Base-by-base conservation (phyloP, 345 rosid species). In the Stellera chamaejasme region DNA sequence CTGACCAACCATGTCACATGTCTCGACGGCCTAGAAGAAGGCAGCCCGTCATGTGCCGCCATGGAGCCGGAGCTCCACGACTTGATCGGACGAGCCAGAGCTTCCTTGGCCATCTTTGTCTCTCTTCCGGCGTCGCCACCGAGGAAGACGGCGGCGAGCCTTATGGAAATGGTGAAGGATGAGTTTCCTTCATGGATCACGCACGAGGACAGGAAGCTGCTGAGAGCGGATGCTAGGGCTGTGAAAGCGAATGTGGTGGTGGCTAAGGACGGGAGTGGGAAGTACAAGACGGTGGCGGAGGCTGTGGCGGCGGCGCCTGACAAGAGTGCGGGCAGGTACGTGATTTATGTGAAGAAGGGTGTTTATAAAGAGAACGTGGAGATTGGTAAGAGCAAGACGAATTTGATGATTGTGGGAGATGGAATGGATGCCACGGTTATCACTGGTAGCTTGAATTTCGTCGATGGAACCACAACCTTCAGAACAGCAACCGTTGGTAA, bases 1-100 rank as follows among this genome's bases (percentile, higher is more conserved):
- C 76, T 90, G 57, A 88, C 96, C 10, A 88, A 88, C 66, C 84
- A 85, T 44, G 73, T 79, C 82, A 88, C 96, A 6, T 88, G 96
- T 66, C 57, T 72, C 27, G 97, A 90, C 44, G 78, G 86, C 62
- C 69, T 77, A 9, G 55, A 58, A 6, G 79, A 19, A 19, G 23
- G 23, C 23, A 19, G 62, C 49, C 56, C 69, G 16, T 66, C 50
- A 25, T 54, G 56, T 48, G 53, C 69, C 50, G 52, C 60, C 66
- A 69, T 81, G 72, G 58, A 71, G 23, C 65, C 70, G 11, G 61
- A 56, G 48, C 53, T 90, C 14, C 62, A 65, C 59, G 81, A 84
- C 60, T 72, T 70, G 81, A 78, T 81, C 46, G 73, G 61, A 14
- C 68, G 70, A 36, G 77, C 88, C 13, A 81, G 81, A 66, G 74